Evolutionary conservation across 345 rosid genomes (phyloP), one percentile per base, ranked within the genome.

Genomic region (Brassica rapa): DNA sequence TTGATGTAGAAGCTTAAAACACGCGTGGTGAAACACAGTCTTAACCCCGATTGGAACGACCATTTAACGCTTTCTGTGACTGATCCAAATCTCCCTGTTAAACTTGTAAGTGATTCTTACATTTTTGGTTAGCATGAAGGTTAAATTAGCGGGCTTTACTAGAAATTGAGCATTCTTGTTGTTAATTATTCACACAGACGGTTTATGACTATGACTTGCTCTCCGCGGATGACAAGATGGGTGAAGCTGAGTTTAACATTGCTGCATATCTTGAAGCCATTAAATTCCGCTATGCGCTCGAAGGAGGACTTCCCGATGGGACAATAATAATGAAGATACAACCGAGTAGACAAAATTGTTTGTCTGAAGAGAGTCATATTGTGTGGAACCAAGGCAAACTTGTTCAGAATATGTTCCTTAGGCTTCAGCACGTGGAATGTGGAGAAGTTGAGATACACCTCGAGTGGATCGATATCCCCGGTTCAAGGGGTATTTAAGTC

Each of bases 31-130:
- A 90, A 89, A 78, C 79, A 84, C 41, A 77, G 81, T 68, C 41
- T 86, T 11, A 95, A 95, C 73, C 99, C 97, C 3, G 91, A 87
- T 66, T 93, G 98, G 98, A 84, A 95, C 51, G 99, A 93, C 4
- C 86, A 85, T 8, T 86, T 94, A 30, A 94, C 98, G 11, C 91
- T 95, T 29, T 87, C 94, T 4, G 73, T 95, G 57, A 14, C 76
- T 1, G 97, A 94, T 77, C 87, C 92, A 1, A 80, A 12, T 76
- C 85, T 85, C 62, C 91, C 97, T 0, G 8, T 95, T 61, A 85
- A 80, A 80, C 71, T 95, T 68, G 98, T 91, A 84, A 90, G 96
- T 74, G 19, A 30, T 41, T 32, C 37, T 62, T 4, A 57, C n/a
- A 9, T 3, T 57, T 55, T 19, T 9, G 9, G 1, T 55, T 55